Conservation (phyloP, 169 alveolate species). For the Babesia sp. region DNA sequence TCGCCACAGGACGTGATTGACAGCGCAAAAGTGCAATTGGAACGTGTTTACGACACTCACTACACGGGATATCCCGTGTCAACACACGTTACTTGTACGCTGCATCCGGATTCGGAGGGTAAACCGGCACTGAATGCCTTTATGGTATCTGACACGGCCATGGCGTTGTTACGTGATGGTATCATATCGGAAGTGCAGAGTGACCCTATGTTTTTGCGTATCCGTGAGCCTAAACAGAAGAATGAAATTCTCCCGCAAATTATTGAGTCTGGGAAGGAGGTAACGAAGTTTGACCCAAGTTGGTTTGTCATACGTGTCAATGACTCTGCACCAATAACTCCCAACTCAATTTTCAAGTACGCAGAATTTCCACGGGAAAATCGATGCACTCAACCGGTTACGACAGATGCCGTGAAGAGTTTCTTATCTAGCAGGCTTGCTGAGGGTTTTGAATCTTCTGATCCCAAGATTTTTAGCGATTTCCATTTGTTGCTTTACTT, state of each 20-base stretch:
- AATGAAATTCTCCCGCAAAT: slow-evolving; percentile 78
- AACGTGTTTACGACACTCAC: slow-evolving; percentile 63
- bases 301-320: slow-evolving; percentile 81
- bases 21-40: slow-evolving; percentile 71
- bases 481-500: slow-evolving; percentile 86
- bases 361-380: slow-evolving; percentile 78
- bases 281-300: slow-evolving; percentile 76
- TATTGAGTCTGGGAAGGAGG: slow-evolving; percentile 78
- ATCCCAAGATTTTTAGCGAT: slow-evolving; percentile 78
- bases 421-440: slow-evolving; percentile 9
- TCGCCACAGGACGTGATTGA: slow-evolving; percentile 90
- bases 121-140: slow-evolving; percentile 85
- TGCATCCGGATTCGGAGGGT: slow-evolving; percentile 82
- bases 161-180: slow-evolving; percentile 76
- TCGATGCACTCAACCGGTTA: slow-evolving; percentile 60
- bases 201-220: slow-evolving; percentile 55
- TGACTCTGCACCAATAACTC: slow-evolving; percentile 82
- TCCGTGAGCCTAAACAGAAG: slow-evolving; percentile 58
- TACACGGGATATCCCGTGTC: slow-evolving; percentile 83
- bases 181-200: slow-evolving; percentile 65
- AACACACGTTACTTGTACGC: slow-evolving; percentile 81
- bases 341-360: slow-evolving; percentile 74
- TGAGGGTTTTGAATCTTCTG: slow-evolving; percentile 51
- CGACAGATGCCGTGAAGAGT: slow-evolving; percentile 9
- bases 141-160: slow-evolving; percentile 83